These are phyloP conservation scores for Aurinia saxatilis DNA, from an alignment of 345 rosid species.

Conservation along the genomic window DNA sequence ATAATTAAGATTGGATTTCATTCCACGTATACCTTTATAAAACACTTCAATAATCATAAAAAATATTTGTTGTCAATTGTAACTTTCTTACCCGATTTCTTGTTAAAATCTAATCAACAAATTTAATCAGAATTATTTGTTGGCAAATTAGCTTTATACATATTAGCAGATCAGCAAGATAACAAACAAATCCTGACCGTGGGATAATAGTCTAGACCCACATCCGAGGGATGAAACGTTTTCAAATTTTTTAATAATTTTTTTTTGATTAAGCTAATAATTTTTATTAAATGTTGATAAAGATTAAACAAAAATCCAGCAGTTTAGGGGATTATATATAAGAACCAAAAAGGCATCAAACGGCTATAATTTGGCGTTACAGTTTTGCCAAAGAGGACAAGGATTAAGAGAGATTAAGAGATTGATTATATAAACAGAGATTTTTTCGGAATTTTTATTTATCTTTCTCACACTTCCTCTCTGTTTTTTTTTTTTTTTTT, in stretches of 20 bases:
- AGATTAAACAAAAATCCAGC: slow-evolving; percentile 4
- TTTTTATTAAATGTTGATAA: neutral
- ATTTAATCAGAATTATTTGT: neutral
- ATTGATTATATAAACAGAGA: neutral
- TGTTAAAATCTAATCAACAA: neutral
- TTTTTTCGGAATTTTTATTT: neutral
- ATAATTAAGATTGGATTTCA: neutral
- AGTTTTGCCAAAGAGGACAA: slow-evolving; percentile 15
- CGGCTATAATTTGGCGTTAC: slow-evolving; percentile 62
- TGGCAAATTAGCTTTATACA: neutral
- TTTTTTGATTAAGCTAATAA: neutral
- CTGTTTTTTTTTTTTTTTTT: neutral
- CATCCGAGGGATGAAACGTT: neutral
- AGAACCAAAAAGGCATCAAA: slow-evolving; percentile 21
- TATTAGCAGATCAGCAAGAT: neutral
- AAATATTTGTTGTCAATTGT: neutral
- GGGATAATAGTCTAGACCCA: slow-evolving; percentile 2
- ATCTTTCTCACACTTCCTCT: no score
- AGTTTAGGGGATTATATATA: slow-evolving; percentile 14
- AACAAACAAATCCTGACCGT: neutral
- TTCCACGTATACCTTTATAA: neutral
- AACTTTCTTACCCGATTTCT: neutral
- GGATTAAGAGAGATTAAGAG: slow-evolving; percentile 2
- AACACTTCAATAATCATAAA: neutral
- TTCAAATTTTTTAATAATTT: neutral